A percentile compares a stretch with the other conserved stretches of the same genome.
These are phyloP conservation scores for Pleurotus giganteus DNA, from an alignment of 768 basidiomycete species.

Conservation along the genomic window DNA sequence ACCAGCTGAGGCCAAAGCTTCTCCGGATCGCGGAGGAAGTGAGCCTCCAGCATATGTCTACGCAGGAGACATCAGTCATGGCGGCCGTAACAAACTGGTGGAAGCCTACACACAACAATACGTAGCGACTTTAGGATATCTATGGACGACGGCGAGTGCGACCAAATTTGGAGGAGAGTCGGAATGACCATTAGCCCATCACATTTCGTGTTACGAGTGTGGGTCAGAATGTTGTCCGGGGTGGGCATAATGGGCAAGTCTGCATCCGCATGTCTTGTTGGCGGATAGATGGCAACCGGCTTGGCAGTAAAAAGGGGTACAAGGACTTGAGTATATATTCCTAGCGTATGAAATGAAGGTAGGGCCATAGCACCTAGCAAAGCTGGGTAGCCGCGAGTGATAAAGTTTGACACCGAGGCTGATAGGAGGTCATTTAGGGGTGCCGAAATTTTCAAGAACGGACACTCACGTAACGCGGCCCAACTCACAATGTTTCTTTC, in stretches of 20 bases:
- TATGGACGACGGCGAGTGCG: constrained; percentile 22
- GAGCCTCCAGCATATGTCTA: constrained; percentile 37
- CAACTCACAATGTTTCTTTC: background rate
- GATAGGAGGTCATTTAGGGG: too few relatives aligned
- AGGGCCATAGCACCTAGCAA: constrained; percentile 27
- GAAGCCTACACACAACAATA: constrained; percentile 19
- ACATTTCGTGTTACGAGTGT: constrained; percentile 24
- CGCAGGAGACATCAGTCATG: too few relatives aligned
- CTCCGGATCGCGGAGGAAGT: constrained; percentile 32
- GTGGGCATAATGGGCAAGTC: constrained; percentile 34
- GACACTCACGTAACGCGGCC: constrained; percentile 29
- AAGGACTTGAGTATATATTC: constrained; percentile 28
- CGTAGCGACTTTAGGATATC: constrained; percentile 21
- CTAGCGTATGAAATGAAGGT: constrained; percentile 39
- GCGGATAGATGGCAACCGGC: constrained; percentile 31
- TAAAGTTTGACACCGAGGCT: constrained; percentile 14
- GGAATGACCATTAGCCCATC: constrained; percentile 34
- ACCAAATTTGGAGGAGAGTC: constrained; percentile 36
- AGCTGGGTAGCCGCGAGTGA: constrained; percentile 15
- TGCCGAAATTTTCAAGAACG: too few relatives aligned
- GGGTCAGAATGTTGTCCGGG: constrained; percentile 36
- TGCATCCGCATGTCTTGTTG: constrained; percentile 18
- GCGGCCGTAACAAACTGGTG: too few relatives aligned
- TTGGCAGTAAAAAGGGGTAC: constrained; percentile 22
- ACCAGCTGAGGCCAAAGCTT: constrained; percentile 29